Evolutionary conservation across 768 basidiomycete species (phyloP).

Genomic region (Agaricus subrufescens): DNA sequence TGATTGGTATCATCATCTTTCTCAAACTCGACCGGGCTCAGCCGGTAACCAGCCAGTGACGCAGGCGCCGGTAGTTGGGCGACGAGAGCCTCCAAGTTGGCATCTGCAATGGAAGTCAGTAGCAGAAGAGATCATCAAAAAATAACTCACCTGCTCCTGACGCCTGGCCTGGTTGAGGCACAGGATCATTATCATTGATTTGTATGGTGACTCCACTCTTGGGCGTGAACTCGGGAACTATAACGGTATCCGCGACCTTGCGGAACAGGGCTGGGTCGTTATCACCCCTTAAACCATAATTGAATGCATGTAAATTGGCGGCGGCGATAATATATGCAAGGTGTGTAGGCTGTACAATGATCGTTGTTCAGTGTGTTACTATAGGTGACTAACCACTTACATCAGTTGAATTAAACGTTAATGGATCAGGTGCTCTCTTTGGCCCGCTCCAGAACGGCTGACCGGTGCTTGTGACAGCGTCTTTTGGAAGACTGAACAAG

Average conservation of each 20-base stretch:
- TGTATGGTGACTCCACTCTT: slow-evolving; percentile 91
- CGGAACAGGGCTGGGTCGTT: slow-evolving; percentile 75
- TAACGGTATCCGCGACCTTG: slow-evolving; percentile 76
- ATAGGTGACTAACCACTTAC: slow-evolving; percentile 39
- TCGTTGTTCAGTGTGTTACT: slow-evolving; percentile 9
- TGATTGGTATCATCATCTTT: slow-evolving; percentile 98
- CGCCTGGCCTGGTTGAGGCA: slow-evolving; percentile 43
- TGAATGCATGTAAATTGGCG: slow-evolving; percentile 95
- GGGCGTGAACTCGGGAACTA: slow-evolving; percentile 91
- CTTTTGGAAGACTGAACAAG: slow-evolving; percentile 91
- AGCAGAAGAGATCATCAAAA: neutral
- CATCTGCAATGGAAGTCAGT: slow-evolving; percentile 30
- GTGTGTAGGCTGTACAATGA: slow-evolving; percentile 62
- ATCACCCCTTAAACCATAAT: slow-evolving; percentile 94
- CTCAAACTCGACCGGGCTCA: slow-evolving; percentile 95
- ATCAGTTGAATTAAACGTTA: slow-evolving; percentile 82
- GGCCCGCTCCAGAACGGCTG: slow-evolving; percentile 99
- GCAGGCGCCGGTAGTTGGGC: slow-evolving; percentile 83
- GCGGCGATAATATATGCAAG: slow-evolving; percentile 87
- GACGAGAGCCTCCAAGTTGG: slow-evolving; percentile 50
- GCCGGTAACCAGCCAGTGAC: slow-evolving; percentile 91
- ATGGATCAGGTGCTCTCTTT: slow-evolving; percentile 91
- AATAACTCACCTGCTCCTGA: slow-evolving; percentile 28
- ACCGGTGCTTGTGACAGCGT: slow-evolving; percentile 85
- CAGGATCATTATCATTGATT: slow-evolving; percentile 88